Evolutionary conservation across 108 stramenopile genomes (phyloP).

Genomic region (Pseudonitzschia multiseries): DNA sequence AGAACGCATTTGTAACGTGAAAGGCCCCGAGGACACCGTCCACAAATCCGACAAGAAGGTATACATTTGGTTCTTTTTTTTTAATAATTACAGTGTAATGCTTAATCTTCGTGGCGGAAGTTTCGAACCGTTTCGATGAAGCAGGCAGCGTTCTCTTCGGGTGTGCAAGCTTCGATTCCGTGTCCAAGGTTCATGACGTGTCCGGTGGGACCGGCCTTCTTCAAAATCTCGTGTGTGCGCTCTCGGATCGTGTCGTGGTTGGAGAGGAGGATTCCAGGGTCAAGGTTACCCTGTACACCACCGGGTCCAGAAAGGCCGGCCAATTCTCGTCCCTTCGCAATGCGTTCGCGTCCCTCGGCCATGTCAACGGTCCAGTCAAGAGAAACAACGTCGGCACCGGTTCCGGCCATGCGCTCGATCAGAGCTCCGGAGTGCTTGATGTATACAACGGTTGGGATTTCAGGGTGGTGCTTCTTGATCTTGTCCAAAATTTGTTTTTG

Average conservation of each 20-base stretch:
- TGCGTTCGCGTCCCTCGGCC: slow-evolving; percentile 88
- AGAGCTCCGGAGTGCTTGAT: slow-evolving; percentile 91
- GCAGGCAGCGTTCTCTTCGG: slow-evolving; percentile 94
- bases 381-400: slow-evolving; percentile 95
- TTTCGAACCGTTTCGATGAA: slow-evolving; percentile 95
- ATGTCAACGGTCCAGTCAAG: slow-evolving; percentile 98
- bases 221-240: slow-evolving; percentile 91
- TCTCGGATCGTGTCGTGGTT: slow-evolving; percentile 91
- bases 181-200: slow-evolving; percentile 99
- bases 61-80: background rate
- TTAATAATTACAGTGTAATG: background rate
- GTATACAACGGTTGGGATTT: slow-evolving; percentile 93
- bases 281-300: slow-evolving; percentile 95
- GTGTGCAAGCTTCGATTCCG: slow-evolving; percentile 95
- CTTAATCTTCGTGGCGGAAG: slow-evolving; percentile 74
- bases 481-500: slow-evolving; percentile 89
- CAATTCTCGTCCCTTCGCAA: slow-evolving; percentile 61
- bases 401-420: slow-evolving; percentile 89
- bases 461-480: slow-evolving; percentile 88
- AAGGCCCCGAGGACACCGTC: background rate
- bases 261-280: slow-evolving; percentile 90
- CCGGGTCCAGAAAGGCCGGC: slow-evolving; percentile 72
- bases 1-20: too few relatives aligned
- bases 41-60: background rate
- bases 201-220: slow-evolving; percentile 83